Base-by-base conservation (phyloP, 2,329 filamentous ascomycete species). In the Seiridium unicorne region DNA sequence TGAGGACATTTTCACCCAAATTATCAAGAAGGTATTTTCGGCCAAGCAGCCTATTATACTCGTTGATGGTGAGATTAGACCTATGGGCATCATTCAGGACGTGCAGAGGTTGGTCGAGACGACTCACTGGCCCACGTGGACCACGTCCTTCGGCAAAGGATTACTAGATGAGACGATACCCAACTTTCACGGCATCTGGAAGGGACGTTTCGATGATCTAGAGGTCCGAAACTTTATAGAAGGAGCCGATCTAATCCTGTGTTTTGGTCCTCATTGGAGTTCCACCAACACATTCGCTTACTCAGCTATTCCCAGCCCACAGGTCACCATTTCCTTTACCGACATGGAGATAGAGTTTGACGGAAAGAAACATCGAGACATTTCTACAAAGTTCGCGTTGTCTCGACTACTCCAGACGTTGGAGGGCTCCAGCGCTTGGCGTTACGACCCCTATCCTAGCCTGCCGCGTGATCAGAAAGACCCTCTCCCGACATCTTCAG, bases 111-210 rank as follows among this genome's bases (percentile, higher is more conserved):
- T 85, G 13, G 74, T 79, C 7, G 68, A 75, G 40, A 44, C 68
- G 2, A 83, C 80, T 0, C 68, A 70, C 0, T 81, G 79, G 70
- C 81, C 81, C 0, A 82, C 79, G 0, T 81, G 75, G 68, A 78
- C 76, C 2, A 78, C 79, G 0, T 72, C 74, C 0, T 81, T 80
- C 34, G 80, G 79, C 8, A 84, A 84, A 66, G 77, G 82, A 3
- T 69, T 84, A 3, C 66, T 85, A 32, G 75, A 83, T 42, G 82
- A 85, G 64, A 72, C 70, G 0, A 62, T 73, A 35, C 70, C 75
- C 3, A 83, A 81, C 51, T 79, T 80, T 60, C 74, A 81, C 59
- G 82, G 83, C 3, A 68, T 83, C 2, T 84, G 82, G 59, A 71
- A 73, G 7, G 82, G 79, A 2, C 70, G 62, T 3, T 79, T 74